A percentile compares a stretch with the other conserved stretches of the same genome.
These are phyloP conservation scores for Lactuca saligna DNA, from an alignment of 129 eudicot species.

Conservation along the genomic window DNA sequence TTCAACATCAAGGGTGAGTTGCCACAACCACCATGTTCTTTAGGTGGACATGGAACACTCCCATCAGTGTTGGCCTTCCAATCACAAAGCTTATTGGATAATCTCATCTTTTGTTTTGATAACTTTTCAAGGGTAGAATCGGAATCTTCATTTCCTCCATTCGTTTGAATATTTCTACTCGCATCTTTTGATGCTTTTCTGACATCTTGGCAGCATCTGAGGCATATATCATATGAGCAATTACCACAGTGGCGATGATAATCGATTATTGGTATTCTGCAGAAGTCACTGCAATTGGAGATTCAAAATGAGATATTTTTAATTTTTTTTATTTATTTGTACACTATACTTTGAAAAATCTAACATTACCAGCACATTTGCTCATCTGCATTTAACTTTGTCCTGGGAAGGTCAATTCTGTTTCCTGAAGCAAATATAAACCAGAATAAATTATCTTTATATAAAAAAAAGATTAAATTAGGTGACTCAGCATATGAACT, in stretches of 20 bases:
- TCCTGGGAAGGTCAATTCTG: conserved; percentile 74
- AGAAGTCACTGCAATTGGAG: conserved; percentile 65
- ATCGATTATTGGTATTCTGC: conserved; percentile 88
- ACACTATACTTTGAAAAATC: background rate
- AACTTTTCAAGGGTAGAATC: conserved; percentile 26
- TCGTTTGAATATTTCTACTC: conserved; percentile 17
- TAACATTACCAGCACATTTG: conserved; percentile 88
- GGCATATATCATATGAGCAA: conserved; percentile 95
- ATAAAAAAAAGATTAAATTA: conserved; percentile 3
- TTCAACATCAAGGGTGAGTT: conserved; percentile 53
- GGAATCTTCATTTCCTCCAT: conserved; percentile 29
- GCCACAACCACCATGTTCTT: conserved; percentile 82
- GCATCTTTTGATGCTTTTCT: conserved; percentile 49
- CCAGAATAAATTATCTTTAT: background rate
- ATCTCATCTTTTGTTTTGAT: conserved; percentile 33
- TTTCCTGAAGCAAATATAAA: conserved; percentile 50
- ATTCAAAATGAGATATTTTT: conserved; percentile 8
- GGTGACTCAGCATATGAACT: background rate
- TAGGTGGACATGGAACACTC: conserved; percentile 79
- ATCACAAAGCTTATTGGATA: conserved; percentile 43
- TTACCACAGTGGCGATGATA: conserved; percentile 88
- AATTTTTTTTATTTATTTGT: background rate
- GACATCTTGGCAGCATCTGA: conserved; percentile 91
- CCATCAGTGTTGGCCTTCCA: conserved; percentile 75
- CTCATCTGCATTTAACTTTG: conserved; percentile 89